Conservation (phyloP, 306 rosid species). For the Aeschynomene evenia region DNA sequence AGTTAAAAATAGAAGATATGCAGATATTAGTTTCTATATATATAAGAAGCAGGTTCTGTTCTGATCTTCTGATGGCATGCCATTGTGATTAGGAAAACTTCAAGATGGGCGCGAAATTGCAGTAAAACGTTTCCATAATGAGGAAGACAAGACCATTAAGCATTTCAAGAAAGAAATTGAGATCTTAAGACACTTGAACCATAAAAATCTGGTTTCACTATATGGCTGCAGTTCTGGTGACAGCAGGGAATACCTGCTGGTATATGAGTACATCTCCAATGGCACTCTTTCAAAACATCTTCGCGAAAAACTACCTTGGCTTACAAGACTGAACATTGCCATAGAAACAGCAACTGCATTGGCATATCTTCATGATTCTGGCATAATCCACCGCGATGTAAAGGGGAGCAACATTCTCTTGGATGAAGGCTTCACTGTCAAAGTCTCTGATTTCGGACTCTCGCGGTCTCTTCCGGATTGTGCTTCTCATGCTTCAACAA, state of each 20-base stretch:
- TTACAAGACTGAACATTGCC: constrained; percentile 57
- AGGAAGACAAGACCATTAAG: constrained; percentile 42
- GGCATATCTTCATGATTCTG: constrained; percentile 63
- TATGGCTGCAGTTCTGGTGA: constrained; percentile 53
- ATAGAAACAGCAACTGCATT: constrained; percentile 58
- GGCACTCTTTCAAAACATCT: constrained; percentile 67
- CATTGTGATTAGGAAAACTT: constrained; percentile 45
- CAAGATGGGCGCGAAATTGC: constrained; percentile 58
- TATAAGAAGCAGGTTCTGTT: background rate
- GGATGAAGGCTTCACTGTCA: constrained; percentile 45
- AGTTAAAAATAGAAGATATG: background rate
- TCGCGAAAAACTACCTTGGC: constrained; percentile 40
- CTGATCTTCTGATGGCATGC: background rate
- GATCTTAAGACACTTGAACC: constrained; percentile 46
- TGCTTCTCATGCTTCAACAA: constrained; percentile 20
- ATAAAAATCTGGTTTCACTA: constrained; percentile 53
- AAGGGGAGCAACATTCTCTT: constrained; percentile 62
- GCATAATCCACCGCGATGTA: constrained; percentile 66
- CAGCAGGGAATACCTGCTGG: constrained; percentile 51
- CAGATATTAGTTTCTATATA: background rate
- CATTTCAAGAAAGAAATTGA: constrained; percentile 62
- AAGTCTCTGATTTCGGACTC: constrained; percentile 71
- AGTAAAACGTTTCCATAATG: constrained; percentile 54
- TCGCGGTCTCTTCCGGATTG: constrained; percentile 50
- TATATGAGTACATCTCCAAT: constrained; percentile 56